Percentiles rank a stretch among this genome's conserved stretches.
phyloP scores from a whole-genome alignment of 495 filamentous ascomycete species.

The Parmelia sp. region DNA sequence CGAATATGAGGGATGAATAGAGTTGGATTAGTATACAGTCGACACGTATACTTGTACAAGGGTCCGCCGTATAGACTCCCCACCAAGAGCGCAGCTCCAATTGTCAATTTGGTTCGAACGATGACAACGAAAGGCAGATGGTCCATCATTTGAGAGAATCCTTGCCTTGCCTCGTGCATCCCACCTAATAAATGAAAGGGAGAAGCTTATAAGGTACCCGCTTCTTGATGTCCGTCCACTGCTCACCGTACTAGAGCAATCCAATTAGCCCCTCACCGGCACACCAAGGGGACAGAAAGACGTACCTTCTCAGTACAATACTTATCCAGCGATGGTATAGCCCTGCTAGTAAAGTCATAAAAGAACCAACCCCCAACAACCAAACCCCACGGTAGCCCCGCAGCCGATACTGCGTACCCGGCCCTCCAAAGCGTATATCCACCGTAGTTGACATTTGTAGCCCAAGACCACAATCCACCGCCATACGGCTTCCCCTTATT shows the following conservation, averaged over 20 bases:
- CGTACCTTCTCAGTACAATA: slow-evolving; percentile 41
- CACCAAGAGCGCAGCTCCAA: background rate
- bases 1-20: background rate
- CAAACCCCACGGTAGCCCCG: slow-evolving; percentile 41
- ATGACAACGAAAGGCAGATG: background rate
- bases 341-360: slow-evolving; percentile 41
- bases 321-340: slow-evolving; percentile 43
- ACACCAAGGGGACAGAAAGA: background rate
- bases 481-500: slow-evolving; percentile 51
- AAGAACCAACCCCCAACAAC: slow-evolving; percentile 36
- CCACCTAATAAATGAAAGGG: slow-evolving; percentile 28
- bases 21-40: too few relatives aligned
- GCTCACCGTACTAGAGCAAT: slow-evolving; percentile 33
- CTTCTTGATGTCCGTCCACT: slow-evolving; percentile 41
- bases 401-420: slow-evolving; percentile 43
- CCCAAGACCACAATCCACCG: slow-evolving; percentile 45
- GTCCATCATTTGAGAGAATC: background rate
- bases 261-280: background rate
- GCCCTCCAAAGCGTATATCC: slow-evolving; percentile 51
- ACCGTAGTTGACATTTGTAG: slow-evolving; percentile 56
- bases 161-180: background rate
- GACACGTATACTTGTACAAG: too few relatives aligned
- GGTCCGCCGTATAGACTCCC: too few relatives aligned
- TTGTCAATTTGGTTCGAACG: background rate
- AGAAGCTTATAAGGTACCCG: slow-evolving; percentile 41